phyloP scores from a whole-genome alignment of 305 asterid genomes.

The Solanum hybrid region DNA sequence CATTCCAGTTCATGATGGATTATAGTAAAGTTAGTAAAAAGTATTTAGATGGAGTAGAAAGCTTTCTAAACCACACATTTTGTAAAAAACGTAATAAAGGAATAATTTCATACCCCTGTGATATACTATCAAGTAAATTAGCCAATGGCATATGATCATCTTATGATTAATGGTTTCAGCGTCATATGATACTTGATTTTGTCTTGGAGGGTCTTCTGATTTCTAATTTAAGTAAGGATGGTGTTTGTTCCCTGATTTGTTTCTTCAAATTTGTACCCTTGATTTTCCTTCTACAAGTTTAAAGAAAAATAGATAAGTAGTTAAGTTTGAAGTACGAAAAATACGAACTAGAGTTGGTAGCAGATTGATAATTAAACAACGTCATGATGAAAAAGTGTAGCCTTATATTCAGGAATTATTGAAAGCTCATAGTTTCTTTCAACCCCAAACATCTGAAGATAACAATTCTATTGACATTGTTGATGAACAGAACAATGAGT shows the following conservation, averaged over 20 bases:
- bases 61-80: neutral
- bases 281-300: neutral
- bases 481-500: neutral
- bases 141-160: neutral
- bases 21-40: neutral
- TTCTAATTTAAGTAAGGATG: neutral
- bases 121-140: neutral
- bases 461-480: neutral
- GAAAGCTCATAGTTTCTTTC: neutral
- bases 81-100: neutral
- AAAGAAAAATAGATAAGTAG: neutral
- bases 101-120: neutral
- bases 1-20: neutral
- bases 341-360: neutral
- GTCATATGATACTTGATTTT: neutral
- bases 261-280: neutral
- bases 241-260: neutral
- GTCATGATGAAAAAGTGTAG: neutral
- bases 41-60: neutral
- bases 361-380: neutral
- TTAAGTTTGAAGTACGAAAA: neutral
- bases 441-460: neutral
- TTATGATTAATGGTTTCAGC: neutral
- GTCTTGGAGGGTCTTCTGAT: neutral
- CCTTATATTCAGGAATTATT: neutral